Evolutionary conservation across 2,329 filamentous ascomycete genomes (phyloP), one percentile per base, ranked within the genome.

Genomic region (Rhynchosporium secalis): DNA sequence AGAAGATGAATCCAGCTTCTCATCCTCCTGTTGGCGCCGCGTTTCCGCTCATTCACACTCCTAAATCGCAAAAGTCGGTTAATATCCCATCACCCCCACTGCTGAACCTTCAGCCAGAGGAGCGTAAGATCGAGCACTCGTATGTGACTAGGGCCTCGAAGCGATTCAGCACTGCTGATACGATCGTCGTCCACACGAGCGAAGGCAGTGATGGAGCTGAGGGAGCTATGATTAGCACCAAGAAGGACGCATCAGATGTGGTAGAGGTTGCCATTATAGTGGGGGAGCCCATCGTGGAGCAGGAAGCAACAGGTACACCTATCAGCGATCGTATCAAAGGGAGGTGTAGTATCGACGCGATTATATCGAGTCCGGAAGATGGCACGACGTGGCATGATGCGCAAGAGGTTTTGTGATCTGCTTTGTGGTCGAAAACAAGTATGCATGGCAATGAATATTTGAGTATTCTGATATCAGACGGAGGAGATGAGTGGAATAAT

Each of bases 321-420:
- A 58, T 29, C 12, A 55, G 61, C 15, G 36, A 65, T 54, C 59
- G 68, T 9, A 71, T 71, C 41, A 71, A 72, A 62, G 58, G 66
- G 26, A 66, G 67, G 46, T 63, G 70, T 10, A 70, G 66, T 41
- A 70, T 72, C 38, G 66, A 60, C 2, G 62, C 62, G n/a, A 68
- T 72, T 31, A 54, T 72, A 46, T 69, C 63, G 36, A 67, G 65
- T 40, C 62, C 62, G 5, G 64, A 66, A 48, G 48, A 58, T 28
- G 49, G 40, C 0, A 62, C 63, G 58, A 64, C 65, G 12, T 70
- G 65, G 67, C 65, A 70, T 47, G 68, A 69, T 65, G 69, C 69
- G 10, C 41, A 49, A 26, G 69, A 70, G 58, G 61, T 60, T 12
- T 33, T 60, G 56, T 56, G 41, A 56, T 26, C n/a, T 55, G 51